phyloP scores from a whole-genome alignment of 2,329 filamentous ascomycete genomes.

The Ophiostoma quercus region DNA sequence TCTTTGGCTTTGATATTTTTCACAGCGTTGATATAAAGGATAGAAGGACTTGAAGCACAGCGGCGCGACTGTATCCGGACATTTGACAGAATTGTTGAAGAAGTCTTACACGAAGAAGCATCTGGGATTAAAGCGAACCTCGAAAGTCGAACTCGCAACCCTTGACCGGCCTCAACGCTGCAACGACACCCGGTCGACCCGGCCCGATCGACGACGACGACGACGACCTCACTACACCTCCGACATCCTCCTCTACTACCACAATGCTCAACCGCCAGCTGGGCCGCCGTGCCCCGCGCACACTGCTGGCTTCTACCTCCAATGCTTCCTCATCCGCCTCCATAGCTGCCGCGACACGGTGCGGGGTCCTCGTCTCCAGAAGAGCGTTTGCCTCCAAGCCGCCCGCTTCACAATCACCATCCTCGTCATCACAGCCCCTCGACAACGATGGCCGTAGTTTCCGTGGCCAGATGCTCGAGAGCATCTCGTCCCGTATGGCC shows the following conservation, averaged over 20 bases:
- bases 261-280: conserved; percentile 20
- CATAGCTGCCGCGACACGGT: neutral
- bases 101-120: neutral
- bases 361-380: neutral
- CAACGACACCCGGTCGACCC: neutral
- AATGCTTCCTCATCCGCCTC: neutral
- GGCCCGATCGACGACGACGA: neutral
- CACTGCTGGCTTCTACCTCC: neutral
- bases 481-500: conserved; percentile 45
- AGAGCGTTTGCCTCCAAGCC: conserved; percentile 25
- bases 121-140: neutral
- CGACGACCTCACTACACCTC: neutral
- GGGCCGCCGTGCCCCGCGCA: conserved; percentile 18
- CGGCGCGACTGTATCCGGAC: neutral
- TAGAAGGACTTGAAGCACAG: neutral
- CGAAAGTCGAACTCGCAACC: neutral
- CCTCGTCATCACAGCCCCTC: neutral
- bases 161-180: neutral
- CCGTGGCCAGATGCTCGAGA: conserved; percentile 51
- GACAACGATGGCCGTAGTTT: conserved; percentile 35
- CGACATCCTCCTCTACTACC: neutral
- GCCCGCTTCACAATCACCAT: conserved; percentile 17
- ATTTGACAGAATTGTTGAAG: neutral
- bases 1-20: conserved; percentile 13
- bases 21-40: neutral